These are phyloP conservation scores for Salinomyces thailandicus DNA, from an alignment of 2,329 filamentous ascomycete genomes.

Conservation along the genomic window DNA sequence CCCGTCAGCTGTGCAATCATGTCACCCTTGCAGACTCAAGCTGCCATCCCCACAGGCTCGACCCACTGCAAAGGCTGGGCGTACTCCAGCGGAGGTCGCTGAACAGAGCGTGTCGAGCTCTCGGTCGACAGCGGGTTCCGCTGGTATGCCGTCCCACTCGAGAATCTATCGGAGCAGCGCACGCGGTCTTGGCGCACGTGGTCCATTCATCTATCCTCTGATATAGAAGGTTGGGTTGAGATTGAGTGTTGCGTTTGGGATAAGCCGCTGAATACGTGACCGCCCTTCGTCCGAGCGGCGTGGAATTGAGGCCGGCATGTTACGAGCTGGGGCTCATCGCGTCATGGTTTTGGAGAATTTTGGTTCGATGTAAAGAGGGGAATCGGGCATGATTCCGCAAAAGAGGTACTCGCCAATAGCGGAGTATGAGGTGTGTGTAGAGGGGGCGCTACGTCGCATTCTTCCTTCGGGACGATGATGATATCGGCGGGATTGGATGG, in stretches of 20 bases:
- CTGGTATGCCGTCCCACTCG: constrained; percentile 39
- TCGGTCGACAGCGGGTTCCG: constrained; percentile 50
- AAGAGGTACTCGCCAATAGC: no score
- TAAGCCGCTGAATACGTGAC: constrained; percentile 37
- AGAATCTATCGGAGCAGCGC: constrained; percentile 52
- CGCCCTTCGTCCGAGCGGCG: constrained; percentile 33
- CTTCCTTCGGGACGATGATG: no score
- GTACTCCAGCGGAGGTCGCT: constrained; percentile 32
- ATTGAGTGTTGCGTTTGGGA: constrained; percentile 37
- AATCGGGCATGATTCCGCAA: no score
- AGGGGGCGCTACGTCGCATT: no score
- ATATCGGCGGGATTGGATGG: no score
- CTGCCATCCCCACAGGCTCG: constrained; percentile 41
- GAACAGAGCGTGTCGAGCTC: constrained; percentile 52
- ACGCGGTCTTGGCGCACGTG: constrained; percentile 56
- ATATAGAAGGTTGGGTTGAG: constrained; percentile 39
- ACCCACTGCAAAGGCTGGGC: constrained; percentile 44
- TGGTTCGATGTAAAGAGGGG: no score
- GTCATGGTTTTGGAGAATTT: no score
- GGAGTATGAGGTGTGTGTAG: no score
- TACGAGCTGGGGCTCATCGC: no score
- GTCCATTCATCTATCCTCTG: constrained; percentile 48
- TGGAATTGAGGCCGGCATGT: constrained; percentile 58
- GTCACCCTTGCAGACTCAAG: constrained; percentile 50
- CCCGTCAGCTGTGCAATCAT: constrained; percentile 59